Evolutionary conservation across 768 basidiomycete genomes (phyloP).

Genomic region (Tylopilus sp.): DNA sequence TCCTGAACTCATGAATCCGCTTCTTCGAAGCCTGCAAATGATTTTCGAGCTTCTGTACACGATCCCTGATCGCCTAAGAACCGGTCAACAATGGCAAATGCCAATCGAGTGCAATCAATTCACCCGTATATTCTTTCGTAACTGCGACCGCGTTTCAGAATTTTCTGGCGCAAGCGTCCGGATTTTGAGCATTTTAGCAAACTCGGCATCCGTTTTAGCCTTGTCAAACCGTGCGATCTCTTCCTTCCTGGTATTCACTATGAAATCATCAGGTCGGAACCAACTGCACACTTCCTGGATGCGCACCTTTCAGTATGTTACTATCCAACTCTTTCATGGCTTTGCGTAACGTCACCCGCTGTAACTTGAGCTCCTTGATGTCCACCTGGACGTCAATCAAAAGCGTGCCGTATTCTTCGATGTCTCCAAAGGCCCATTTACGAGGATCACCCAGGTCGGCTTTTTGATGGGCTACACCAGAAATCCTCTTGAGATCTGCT

Average conservation of each 20-base stretch:
- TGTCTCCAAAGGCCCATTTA: slow-evolving; percentile 56
- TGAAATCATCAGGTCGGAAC: background rate
- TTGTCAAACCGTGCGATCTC: slow-evolving; percentile 62
- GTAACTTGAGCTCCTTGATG: slow-evolving; percentile 44
- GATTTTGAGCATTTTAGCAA: slow-evolving; percentile 40
- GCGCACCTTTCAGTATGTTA: slow-evolving; percentile 63
- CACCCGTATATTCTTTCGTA: slow-evolving; percentile 72
- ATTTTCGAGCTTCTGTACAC: slow-evolving; percentile 77
- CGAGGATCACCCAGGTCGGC: slow-evolving; percentile 43
- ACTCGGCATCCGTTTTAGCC: too few species aligned
- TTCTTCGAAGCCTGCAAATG: slow-evolving; percentile 68
- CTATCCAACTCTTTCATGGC: slow-evolving; percentile 56
- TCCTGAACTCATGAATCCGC: slow-evolving; percentile 56
- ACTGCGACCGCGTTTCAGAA: slow-evolving; percentile 72
- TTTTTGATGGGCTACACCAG: slow-evolving; percentile 37
- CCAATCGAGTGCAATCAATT: slow-evolving; percentile 20
- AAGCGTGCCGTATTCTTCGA: slow-evolving; percentile 44
- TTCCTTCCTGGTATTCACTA: slow-evolving; percentile 79
- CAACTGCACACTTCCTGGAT: background rate
- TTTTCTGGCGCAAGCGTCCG: slow-evolving; percentile 88
- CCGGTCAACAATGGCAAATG: slow-evolving; percentile 5
- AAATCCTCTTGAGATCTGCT: slow-evolving; percentile 34
- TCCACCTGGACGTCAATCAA: slow-evolving; percentile 44
- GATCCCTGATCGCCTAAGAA: slow-evolving; percentile 60
- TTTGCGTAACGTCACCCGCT: slow-evolving; percentile 39